Evolutionary conservation across 139 green algal species (phyloP), one percentile per base, ranked within the genome.

Genomic region (Picochlorum sp.): DNA sequence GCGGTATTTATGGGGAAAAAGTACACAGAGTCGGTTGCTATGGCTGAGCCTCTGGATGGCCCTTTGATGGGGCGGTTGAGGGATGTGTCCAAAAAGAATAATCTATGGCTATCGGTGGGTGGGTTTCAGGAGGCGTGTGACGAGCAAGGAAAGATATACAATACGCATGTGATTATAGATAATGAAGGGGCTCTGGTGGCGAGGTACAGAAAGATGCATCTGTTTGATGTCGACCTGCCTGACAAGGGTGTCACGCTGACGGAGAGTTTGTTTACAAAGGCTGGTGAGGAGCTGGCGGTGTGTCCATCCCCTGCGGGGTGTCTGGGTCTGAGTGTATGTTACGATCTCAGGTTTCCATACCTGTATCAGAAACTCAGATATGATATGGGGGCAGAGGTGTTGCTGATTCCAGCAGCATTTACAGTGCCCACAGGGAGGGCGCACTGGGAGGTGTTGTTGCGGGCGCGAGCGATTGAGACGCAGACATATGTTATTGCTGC

Each of bases 401-500:
- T 92, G 28, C 50, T 88, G 4, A 74, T 93, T 3, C 86, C 87
- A n/a, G 75, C 73, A 1, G 85, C 85, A 0, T 92, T 92, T 44
- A 89, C 83, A 3, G 59, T 84, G 21, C 65, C 69, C 8, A 82
- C 80, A 20, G 89, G 89, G 3, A 72, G 74, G 20, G 90, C 88
- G 2, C 94, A 99, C 61, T 99, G 94, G 94, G 88, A 98, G 74
- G 65, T 96, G 45, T 77, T 99, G 63, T 79, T 98, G 69, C 73
- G 90, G 0, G 92, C 94, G 5, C 69, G 94, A 0, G 94, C 94
- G 15, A 89, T 99, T 4, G 94, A 99, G 68, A 90, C 72, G 46
- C 92, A 98, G 79, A 83, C 71, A 49, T 98, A 92, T 66, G 87
- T 95, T 8, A 75, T 97, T 50, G 91, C 91, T 6, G 91, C 91